Base-by-base conservation (phyloP, 495 filamentous ascomycete species). In the Aspergillus heteromorphus region DNA sequence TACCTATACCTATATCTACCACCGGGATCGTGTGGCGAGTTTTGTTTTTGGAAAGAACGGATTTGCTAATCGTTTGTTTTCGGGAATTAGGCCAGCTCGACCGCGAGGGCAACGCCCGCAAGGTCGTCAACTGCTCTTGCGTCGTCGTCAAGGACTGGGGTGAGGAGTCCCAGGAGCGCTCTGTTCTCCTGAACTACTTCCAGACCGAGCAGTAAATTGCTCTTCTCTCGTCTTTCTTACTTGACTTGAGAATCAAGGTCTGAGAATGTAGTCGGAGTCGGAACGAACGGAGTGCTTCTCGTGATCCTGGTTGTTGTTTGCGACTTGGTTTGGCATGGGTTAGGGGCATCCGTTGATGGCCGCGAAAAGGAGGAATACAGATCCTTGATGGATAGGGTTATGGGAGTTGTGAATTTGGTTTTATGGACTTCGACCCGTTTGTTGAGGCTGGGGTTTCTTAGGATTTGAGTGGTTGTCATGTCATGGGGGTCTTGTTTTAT, bases 91-190 rank as follows among this genome's bases (percentile, higher is more conserved):
- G 92, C 77, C 91, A 95, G 65, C 85, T 98, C 69, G 93, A 98
- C 79, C 91, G 93, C 70, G 93, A 98, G 80, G 93, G 93, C 70
- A 98, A 97, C 76, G 90, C 93, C 57, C 87, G 93, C 75, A 98
- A 98, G 84, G 95, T 98, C 60, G 93, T 98, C 76, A 98, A 98
- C 85, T 98, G 93, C 88, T 97, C 92, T 67, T 97, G 93, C 81
- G 93, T 97, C 65, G 93, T 97, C 50, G 93, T 98, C 60, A 88
- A 89, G 80, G 91, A 98, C 73, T 98, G 93, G 93, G 93, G 93
- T 82, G 92, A 97, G 83, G 93, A 97, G 82, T 92, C 88, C 63
- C 91, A 95, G 76, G 93, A 97, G 83, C 89, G 93, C 65, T 87
- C 88, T 65, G 88, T 97, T 75, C 87, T 97, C 73, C 89, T 97